phyloP scores from a whole-genome alignment of 169 alveolate genomes.

The Cryptosporidium viatorum region DNA sequence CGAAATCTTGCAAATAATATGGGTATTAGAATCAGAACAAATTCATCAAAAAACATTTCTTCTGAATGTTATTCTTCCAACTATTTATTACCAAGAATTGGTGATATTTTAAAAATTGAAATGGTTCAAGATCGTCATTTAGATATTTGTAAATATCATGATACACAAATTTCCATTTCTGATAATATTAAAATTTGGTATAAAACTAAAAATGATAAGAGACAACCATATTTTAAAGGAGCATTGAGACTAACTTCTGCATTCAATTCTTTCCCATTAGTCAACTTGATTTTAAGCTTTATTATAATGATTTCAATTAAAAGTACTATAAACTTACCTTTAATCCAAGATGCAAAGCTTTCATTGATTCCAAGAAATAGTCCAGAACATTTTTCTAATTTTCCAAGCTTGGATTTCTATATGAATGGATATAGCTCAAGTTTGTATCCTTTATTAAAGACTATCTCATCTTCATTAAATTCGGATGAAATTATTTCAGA shows the following conservation, averaged over 20 bases:
- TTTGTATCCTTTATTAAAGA: neutral
- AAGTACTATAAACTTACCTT: neutral
- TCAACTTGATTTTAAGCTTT: neutral
- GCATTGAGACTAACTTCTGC: neutral
- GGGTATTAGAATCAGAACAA: neutral
- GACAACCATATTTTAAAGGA: slow-evolving; percentile 44
- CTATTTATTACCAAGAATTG: neutral
- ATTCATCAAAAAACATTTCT: neutral
- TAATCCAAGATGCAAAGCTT: slow-evolving; percentile 26
- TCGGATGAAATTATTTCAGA: slow-evolving; percentile 20
- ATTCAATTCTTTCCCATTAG: neutral
- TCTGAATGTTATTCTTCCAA: neutral
- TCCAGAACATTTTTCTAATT: neutral
- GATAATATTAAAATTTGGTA: slow-evolving; percentile 35
- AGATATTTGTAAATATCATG: neutral
- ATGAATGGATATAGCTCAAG: slow-evolving; percentile 30
- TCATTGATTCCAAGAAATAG: neutral
- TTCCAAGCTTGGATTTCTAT: neutral
- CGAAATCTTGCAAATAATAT: neutral
- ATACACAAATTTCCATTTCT: neutral
- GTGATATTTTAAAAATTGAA: neutral
- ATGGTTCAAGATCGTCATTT: neutral
- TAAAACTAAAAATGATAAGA: slow-evolving; percentile 16
- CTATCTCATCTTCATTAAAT: slow-evolving; percentile 3
- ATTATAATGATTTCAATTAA: slow-evolving; percentile 1